Base-by-base conservation (phyloP, 177 flowering plant genomes). In the Vitis hybrid region DNA sequence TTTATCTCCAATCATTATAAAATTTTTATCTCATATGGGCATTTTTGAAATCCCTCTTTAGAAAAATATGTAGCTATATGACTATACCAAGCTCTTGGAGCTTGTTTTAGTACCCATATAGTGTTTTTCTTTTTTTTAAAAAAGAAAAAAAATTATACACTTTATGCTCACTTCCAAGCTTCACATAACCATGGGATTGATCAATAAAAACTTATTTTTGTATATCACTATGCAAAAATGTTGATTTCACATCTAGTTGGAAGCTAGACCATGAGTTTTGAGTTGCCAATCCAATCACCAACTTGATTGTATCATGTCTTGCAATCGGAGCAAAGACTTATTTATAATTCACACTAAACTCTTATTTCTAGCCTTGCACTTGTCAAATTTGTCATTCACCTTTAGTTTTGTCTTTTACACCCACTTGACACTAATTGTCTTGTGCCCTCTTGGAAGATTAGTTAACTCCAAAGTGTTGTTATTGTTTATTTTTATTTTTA, bases 381-480 rank as follows among this genome's bases (percentile, higher is more conserved):
- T 48, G 56, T 21, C 54, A 35, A 49, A 1, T 18, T 18, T n/a
- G 13, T 9, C 49, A 64, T 52, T 35, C 50, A 0, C n/a, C n/a
- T 64, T 64, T 30, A 64, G 14, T 14, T 64, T 64, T 14, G 67
- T 64, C 19, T 49, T 70, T 24, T 60, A 70, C 51, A 70, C 58
- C 66, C 66, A 61, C 35, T 70, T 60, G 18, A 70, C 59, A 35
- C 58, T 59, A 50, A 70, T 70, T 56, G 66, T n/a, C 51, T 70
- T 61, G 4, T 60, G 52, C 48, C 71, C 51, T 62, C 12, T 35
- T 32, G 50, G 65, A 35, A 62, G 49, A 8, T 62, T 14, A 3
- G 21, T 14, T 15, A 64, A 13, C 40, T 64, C 56, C 56, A 0
- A 50, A 49, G 67, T 64, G 2, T 12, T n/a, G 56, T 64, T 64